These are phyloP conservation scores for Williopsis jadinii DNA, from an alignment of 1,139 yeast genomes.

Conservation along the genomic window DNA sequence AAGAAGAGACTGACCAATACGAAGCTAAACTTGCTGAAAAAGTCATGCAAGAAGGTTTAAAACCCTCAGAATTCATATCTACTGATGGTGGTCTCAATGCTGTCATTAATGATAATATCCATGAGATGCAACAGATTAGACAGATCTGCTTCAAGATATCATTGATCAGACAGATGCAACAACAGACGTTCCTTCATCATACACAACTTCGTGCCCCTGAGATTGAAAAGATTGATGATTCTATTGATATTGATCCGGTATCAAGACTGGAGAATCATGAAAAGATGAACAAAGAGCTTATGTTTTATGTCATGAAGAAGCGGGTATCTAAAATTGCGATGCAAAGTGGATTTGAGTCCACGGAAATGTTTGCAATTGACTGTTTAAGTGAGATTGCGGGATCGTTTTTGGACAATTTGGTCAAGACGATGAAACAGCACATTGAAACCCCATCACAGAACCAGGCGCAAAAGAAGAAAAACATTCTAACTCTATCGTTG, in stretches of 20 bases:
- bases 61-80: constrained; percentile 34
- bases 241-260: constrained; percentile 66
- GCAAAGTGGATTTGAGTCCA: constrained; percentile 90
- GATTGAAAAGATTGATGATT: constrained; percentile 52
- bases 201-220: constrained; percentile 69
- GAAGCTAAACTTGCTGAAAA: constrained; percentile 41
- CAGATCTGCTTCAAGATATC: constrained; percentile 85
- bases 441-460: constrained; percentile 54
- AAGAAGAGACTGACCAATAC: constrained; percentile 37
- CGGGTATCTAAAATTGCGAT: constrained; percentile 74
- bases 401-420: constrained; percentile 67
- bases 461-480: constrained; percentile 34
- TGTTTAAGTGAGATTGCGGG: constrained; percentile 81
- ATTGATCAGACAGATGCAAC: constrained; percentile 85
- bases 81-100: constrained; percentile 52
- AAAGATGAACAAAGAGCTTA: constrained; percentile 46
- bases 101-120: constrained; percentile 57
- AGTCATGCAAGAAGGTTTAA: constrained; percentile 28
- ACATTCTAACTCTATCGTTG: constrained; percentile 54
- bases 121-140: constrained; percentile 80
- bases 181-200: constrained; percentile 61
- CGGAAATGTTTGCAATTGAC: constrained; percentile 73
- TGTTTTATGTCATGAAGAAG: constrained; percentile 60
- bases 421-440: constrained; percentile 63
- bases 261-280: constrained; percentile 61